Evolutionary conservation across 2,329 filamentous ascomycete species (phyloP).

Genomic region (Ascochyta viciae-villosae): DNA sequence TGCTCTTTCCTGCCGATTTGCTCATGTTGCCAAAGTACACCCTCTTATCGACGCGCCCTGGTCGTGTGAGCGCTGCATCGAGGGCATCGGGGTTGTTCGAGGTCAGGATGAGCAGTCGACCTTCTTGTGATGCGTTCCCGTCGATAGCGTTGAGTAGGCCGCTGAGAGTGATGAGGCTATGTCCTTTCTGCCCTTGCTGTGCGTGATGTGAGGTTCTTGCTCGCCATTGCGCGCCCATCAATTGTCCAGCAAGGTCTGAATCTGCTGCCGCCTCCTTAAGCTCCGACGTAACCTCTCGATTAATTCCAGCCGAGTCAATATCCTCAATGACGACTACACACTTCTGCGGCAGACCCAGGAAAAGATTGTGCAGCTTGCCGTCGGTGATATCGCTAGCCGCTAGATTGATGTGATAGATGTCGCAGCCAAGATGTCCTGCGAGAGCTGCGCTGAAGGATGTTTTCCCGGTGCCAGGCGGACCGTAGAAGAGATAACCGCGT

Average conservation of each 20-base stretch:
- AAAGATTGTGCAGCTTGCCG: slow-evolving; percentile 38
- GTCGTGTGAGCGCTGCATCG: slow-evolving; percentile 75
- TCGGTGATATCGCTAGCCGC: slow-evolving; percentile 38
- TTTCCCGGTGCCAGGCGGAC: slow-evolving; percentile 52
- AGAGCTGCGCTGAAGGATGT: slow-evolving; percentile 49
- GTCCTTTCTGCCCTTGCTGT: background rate
- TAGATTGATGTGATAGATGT: slow-evolving; percentile 50
- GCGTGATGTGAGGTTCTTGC: background rate
- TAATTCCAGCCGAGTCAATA: slow-evolving; percentile 46
- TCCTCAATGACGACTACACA: slow-evolving; percentile 54
- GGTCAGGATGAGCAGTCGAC: slow-evolving; percentile 80
- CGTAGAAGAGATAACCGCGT: slow-evolving; percentile 51
- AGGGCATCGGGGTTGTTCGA: slow-evolving; percentile 78
- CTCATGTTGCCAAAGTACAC: slow-evolving; percentile 67
- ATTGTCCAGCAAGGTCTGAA: slow-evolving; percentile 1
- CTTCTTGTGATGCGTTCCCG: slow-evolving; percentile 79
- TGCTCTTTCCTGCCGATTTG: slow-evolving; percentile 27
- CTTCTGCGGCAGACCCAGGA: slow-evolving; percentile 43
- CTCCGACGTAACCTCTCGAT: slow-evolving; percentile 23
- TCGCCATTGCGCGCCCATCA: slow-evolving; percentile 18
- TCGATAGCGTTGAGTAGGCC: slow-evolving; percentile 80
- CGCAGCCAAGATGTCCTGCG: slow-evolving; percentile 46
- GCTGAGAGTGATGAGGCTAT: slow-evolving; percentile 64
- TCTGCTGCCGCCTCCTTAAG: background rate
- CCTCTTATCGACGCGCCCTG: slow-evolving; percentile 78